Conservation (phyloP, 2,329 filamentous ascomycete genomes). For the Lojkania enalia region DNA sequence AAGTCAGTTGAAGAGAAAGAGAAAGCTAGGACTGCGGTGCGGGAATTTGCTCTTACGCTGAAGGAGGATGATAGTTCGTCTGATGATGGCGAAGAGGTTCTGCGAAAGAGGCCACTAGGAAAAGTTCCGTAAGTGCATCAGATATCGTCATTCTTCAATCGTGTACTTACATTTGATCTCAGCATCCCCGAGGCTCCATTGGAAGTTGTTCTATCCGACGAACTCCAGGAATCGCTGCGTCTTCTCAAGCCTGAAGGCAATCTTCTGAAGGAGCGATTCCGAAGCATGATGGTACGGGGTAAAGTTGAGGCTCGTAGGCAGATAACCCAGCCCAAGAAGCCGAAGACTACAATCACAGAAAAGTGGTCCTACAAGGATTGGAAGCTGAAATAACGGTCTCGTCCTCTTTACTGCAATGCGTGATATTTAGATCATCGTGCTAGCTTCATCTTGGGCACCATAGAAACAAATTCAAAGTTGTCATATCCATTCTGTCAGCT, state of each 20-base stretch:
- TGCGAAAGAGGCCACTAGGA: slow-evolving; percentile 75
- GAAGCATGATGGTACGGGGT: slow-evolving; percentile 83
- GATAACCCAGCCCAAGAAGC: slow-evolving; percentile 79
- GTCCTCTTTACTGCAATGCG: no score
- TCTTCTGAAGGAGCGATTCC: slow-evolving; percentile 85
- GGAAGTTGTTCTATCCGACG: slow-evolving; percentile 55
- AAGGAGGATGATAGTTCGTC: slow-evolving; percentile 29
- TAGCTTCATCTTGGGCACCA: no score
- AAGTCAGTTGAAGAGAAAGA: slow-evolving; percentile 65
- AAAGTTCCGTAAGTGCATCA: slow-evolving; percentile 53
- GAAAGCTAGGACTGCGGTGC: slow-evolving; percentile 39
- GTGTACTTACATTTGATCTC: slow-evolving; percentile 18
- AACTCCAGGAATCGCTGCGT: slow-evolving; percentile 55
- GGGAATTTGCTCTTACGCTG: slow-evolving; percentile 29
- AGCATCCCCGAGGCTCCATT: slow-evolving; percentile 69
- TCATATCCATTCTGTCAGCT: no score
- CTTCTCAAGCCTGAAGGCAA: slow-evolving; percentile 88
- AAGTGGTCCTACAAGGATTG: slow-evolving; percentile 99
- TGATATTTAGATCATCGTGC: no score
- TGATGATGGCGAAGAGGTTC: slow-evolving; percentile 45
- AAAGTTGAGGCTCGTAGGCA: slow-evolving; percentile 83
- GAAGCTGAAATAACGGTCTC: slow-evolving; percentile 56
- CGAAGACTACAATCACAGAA: slow-evolving; percentile 80
- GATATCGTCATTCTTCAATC: background rate
- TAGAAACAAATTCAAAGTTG: no score